These are phyloP conservation scores for Neofusicoccum cordaticola DNA, from an alignment of 2,329 filamentous ascomycete genomes.

Conservation along the genomic window DNA sequence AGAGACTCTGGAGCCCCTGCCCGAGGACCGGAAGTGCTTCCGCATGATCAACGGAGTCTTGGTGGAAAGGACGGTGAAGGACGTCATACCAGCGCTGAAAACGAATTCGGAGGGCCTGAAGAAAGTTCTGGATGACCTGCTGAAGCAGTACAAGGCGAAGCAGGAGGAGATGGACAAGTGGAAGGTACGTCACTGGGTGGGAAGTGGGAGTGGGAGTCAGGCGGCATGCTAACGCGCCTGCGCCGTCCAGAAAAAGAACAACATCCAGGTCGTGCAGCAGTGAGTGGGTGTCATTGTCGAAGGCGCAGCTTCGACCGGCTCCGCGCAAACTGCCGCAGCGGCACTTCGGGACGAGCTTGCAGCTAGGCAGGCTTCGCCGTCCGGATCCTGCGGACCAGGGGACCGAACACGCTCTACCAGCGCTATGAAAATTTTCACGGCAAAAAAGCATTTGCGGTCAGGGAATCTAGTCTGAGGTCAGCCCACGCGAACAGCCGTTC, in stretches of 20 bases:
- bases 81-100: slow-evolving; percentile 84
- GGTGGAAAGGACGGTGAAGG: slow-evolving; percentile 88
- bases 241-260: slow-evolving; percentile 74
- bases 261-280: slow-evolving; percentile 81
- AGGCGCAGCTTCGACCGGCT: not conserved
- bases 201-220: not conserved
- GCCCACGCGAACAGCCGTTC: not conserved
- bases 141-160: slow-evolving; percentile 95
- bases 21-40: slow-evolving; percentile 90
- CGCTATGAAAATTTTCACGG: slow-evolving; percentile 10
- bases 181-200: slow-evolving; percentile 68
- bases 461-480: slow-evolving; percentile 4
- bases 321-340: not conserved
- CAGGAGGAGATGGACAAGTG: slow-evolving; percentile 95
- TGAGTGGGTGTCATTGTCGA: slow-evolving; percentile 31
- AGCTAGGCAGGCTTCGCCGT: not conserved
- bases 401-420: not conserved
- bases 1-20: slow-evolving; percentile 81
- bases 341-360: not conserved
- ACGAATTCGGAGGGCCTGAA: slow-evolving; percentile 92
- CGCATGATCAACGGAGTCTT: slow-evolving; percentile 97
- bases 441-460: not conserved
- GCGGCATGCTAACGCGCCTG: slow-evolving; percentile 15
- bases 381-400: not conserved
- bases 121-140: slow-evolving; percentile 88